Evolutionary conservation across 306 rosid genomes (phyloP), one percentile per base, ranked within the genome.

Genomic region (Echinosophora koreensis): DNA sequence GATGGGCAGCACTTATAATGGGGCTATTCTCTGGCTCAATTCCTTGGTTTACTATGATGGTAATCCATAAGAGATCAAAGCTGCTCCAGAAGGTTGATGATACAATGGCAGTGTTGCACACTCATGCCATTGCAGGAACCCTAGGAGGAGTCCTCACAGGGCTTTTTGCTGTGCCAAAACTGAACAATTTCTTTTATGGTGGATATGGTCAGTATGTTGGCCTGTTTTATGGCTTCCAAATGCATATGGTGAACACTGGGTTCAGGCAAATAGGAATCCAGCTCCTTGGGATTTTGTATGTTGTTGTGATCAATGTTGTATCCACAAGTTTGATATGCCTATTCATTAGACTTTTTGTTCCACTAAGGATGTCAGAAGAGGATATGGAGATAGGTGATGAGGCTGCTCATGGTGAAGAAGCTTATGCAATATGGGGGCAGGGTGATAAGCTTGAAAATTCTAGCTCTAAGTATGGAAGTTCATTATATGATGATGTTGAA

Each of bases 321-420:
- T 51, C 54, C 57, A 86, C 89, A 1, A 86, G 79, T n/a, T 69
- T 86, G 69, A 83, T 86, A 28, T 86, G 89, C 56, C 79, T 86
- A 22, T 42, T 83, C 4, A 58, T 86, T 34, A 15, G 81, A 14
- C 0, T 77, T 3, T 3, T 80, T 0, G 62, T 86, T 81, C 89
- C 89, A 0, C 38, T 86, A 5, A 82, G 87, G 56, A 86, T 86
- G 89, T 83, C 87, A 1, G 89, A 83, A 30, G 89, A 83, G 78
- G 89, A 86, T 11, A 86, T 86, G 89, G 89, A 86, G 22, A 73
- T 86, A 0, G 89, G 89, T 34, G 89, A 86, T 44, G 89, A 85
- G 44, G 89, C 89, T 76, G 89, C 89, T 62, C 89, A 86, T 39
- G 89, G 89, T 2, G 89, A 86, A 80, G 89, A 83, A 30, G 89